Evolutionary conservation across 345 rosid species (phyloP).

Genomic region (Eucalyptus marginata): DNA sequence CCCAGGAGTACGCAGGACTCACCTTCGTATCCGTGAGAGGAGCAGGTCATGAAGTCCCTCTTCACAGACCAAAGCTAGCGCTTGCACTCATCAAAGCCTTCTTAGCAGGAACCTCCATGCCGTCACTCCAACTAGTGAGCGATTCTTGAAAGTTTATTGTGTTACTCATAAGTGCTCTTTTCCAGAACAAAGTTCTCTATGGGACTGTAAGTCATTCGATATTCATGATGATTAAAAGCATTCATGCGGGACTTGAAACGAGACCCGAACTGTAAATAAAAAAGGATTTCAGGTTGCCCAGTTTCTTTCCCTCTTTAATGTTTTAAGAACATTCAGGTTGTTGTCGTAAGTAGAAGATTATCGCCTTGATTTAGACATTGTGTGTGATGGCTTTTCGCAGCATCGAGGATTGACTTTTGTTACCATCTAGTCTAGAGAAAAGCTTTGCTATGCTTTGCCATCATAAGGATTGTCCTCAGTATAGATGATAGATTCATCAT

Average conservation of each 20-base stretch:
- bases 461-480: neutral
- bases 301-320: neutral
- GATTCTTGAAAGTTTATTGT: slow-evolving; percentile 6
- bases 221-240: neutral
- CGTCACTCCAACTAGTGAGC: slow-evolving; percentile 9
- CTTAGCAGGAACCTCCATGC: slow-evolving; percentile 55
- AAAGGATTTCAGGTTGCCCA: neutral
- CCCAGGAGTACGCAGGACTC: slow-evolving; percentile 72
- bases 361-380: neutral
- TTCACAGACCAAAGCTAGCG: slow-evolving; percentile 74
- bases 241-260: neutral
- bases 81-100: slow-evolving; percentile 67
- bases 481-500: neutral
- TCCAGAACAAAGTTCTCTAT: neutral
- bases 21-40: slow-evolving; percentile 80
- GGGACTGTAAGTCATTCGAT: neutral
- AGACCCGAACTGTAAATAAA: neutral
- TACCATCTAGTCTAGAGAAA: neutral
- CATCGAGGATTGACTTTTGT: neutral
- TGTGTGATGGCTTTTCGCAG: neutral
- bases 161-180: neutral
- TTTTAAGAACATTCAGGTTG: neutral
- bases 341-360: neutral
- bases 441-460: neutral
- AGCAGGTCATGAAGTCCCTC: slow-evolving; percentile 92